Evolutionary conservation across 2,329 filamentous ascomycete genomes (phyloP).

Genomic region (Paecilomyces fulvus): DNA sequence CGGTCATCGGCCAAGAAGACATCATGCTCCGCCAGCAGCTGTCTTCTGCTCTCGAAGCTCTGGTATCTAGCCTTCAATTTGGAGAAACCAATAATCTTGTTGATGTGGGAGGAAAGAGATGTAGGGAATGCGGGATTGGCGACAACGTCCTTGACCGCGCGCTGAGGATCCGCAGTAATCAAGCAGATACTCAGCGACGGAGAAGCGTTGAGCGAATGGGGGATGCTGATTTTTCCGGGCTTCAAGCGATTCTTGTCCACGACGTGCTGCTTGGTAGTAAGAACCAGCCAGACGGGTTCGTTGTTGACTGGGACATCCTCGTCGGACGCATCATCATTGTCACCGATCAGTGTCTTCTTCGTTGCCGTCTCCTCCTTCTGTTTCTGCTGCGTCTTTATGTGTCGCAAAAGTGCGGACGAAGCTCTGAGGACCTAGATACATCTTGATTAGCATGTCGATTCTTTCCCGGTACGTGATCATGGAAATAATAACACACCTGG

Average conservation of each 20-base stretch:
- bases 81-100: constrained; percentile 67
- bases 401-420: constrained; percentile 49
- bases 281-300: constrained; percentile 51
- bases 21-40: constrained; percentile 79
- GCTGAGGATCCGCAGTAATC: constrained; percentile 75
- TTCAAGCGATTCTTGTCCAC: constrained; percentile 70
- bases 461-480: neutral
- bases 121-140: constrained; percentile 63
- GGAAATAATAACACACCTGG: constrained; percentile 28
- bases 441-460: constrained; percentile 9
- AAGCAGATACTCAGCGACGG: constrained; percentile 67
- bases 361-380: constrained; percentile 41
- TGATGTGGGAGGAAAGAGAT: constrained; percentile 58
- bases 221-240: constrained; percentile 71
- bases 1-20: constrained; percentile 89
- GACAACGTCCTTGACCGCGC: constrained; percentile 82
- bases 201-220: constrained; percentile 64
- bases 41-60: constrained; percentile 77
- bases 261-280: constrained; percentile 59
- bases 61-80: constrained; percentile 87
- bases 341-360: constrained; percentile 48
- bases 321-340: constrained; percentile 36
- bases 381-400: constrained; percentile 45
- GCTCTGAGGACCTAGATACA: constrained; percentile 47
- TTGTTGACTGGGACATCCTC: constrained; percentile 39